Evolutionary conservation across 139 green algal species (phyloP).

Genomic region (Coelastrella sp.): DNA sequence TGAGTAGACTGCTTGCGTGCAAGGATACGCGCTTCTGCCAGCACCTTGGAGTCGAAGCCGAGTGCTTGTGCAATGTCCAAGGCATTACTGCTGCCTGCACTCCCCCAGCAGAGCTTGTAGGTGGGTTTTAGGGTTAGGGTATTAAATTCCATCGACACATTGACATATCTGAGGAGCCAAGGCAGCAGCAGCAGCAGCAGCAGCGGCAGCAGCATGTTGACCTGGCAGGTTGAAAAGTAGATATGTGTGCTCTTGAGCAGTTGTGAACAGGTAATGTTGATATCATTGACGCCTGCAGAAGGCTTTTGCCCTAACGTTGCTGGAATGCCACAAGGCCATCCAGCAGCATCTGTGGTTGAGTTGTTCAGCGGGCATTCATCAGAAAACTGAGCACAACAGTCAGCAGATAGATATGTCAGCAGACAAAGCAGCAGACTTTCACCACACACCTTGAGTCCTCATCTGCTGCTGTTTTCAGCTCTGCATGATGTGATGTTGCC

Average conservation of each 20-base stretch:
- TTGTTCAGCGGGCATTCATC: neutral
- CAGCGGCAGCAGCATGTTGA: neutral
- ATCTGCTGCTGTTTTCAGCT: slow-evolving; percentile 58
- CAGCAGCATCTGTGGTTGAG: too few species aligned
- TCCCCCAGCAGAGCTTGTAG: slow-evolving; percentile 88
- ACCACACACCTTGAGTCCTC: slow-evolving; percentile 34
- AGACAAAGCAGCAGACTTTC: too few species aligned
- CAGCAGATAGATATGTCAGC: too few species aligned
- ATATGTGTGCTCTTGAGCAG: too few species aligned
- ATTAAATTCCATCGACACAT: slow-evolving; percentile 92
- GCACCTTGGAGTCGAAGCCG: slow-evolving; percentile 22
- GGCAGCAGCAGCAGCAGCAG: neutral
- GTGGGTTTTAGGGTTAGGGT: slow-evolving; percentile 80
- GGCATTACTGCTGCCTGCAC: slow-evolving; percentile 79
- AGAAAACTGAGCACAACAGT: neutral
- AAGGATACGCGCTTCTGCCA: slow-evolving; percentile 31
- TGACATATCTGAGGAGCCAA: slow-evolving; percentile 68
- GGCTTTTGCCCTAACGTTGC: too few species aligned
- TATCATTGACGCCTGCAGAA: too few species aligned
- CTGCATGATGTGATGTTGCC: slow-evolving; percentile 86
- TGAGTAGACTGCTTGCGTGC: neutral
- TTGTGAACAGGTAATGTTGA: too few species aligned
- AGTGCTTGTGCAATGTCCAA: slow-evolving; percentile 50
- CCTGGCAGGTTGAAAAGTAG: too few species aligned
- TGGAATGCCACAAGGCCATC: too few species aligned